Base-by-base conservation (phyloP, 345 rosid species). In the Melastoma malabathricum region DNA sequence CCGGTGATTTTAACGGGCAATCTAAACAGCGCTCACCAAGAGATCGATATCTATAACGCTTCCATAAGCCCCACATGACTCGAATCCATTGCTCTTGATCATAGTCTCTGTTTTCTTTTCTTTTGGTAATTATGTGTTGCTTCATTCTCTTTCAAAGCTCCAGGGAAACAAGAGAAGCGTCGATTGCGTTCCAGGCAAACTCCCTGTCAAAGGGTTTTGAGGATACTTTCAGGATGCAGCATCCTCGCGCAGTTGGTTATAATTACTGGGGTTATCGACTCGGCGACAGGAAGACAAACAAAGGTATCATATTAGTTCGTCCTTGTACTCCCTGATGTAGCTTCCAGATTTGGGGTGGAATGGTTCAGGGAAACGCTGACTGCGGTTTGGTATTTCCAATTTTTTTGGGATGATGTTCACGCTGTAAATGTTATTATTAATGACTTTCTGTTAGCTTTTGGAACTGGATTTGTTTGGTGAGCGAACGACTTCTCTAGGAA, bases 131-230 rank as follows among this genome's bases (percentile, higher is more conserved):
- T 31, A 31, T 31, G 5, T 31, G 10, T 31, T 47, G 50, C 23
- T 20, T 50, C 43, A 34, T 52, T 23, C n/a, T 34, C 43, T 13
- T 45, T 18, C 43, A 15, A 53, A 51, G 48, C 46, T 47, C 14
- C 56, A 90, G 98, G 98, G 98, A 64, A 90, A 84, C 66, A 86
- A 63, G 72, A 78, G 94, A 68, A 90, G 92, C 64, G 98, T 96
- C 58, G 98, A 92, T 52, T 90, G 82, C 59, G 86, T 90, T 86
- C 62, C 73, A 72, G 16, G 62, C 60, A 44, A 86, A 82, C 74
- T 86, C 80, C 55, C 79, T 90, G 68, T 82, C 86, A 18, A 77
- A 65, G 60, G 94, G 98, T 23, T 72, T 84, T 8, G 84, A 86
- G n/a, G 98, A 90, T 65, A 86, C 96, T 54, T 90, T 84, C 65